Conservation (phyloP, 768 basidiomycete species). For the Russula dissimulans region DNA sequence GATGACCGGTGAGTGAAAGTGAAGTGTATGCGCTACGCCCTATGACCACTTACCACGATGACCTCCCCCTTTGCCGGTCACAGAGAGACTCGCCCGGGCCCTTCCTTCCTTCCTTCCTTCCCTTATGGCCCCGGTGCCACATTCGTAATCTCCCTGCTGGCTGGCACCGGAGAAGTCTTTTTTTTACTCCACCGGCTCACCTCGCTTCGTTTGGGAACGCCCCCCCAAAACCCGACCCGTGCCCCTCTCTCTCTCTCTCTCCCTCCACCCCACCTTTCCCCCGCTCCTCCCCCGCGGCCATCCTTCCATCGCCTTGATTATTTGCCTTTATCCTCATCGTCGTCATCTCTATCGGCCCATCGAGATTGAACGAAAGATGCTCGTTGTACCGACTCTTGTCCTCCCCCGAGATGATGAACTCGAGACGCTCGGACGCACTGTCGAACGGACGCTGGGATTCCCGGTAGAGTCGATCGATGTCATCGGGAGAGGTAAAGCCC, state of each 20-base stretch:
- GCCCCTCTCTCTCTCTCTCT: not conserved
- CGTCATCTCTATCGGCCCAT: not conserved
- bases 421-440: constrained; percentile 19
- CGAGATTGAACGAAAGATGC: not conserved
- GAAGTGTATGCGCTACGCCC: too few species aligned
- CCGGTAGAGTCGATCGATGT: constrained; percentile 21
- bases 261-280: too few species aligned
- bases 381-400: constrained; percentile 4
- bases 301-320: not conserved
- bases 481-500: constrained; percentile 19
- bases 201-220: not conserved
- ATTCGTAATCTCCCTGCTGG: too few species aligned
- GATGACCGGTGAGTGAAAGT: not conserved
- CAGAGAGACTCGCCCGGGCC: too few species aligned
- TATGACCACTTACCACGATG: not conserved
- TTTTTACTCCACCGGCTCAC: not conserved
- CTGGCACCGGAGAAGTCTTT: not conserved
- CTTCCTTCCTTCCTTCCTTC: not conserved
- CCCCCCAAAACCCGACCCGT: not conserved
- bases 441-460: constrained; percentile 14
- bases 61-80: not conserved
- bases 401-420: constrained; percentile 17
- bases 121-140: not conserved
- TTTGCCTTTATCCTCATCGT: not conserved
- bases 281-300: too few species aligned